Evolutionary conservation across 2,329 filamentous ascomycete genomes (phyloP), one percentile per base, ranked within the genome.

Genomic region (Claviceps fusiformis): DNA sequence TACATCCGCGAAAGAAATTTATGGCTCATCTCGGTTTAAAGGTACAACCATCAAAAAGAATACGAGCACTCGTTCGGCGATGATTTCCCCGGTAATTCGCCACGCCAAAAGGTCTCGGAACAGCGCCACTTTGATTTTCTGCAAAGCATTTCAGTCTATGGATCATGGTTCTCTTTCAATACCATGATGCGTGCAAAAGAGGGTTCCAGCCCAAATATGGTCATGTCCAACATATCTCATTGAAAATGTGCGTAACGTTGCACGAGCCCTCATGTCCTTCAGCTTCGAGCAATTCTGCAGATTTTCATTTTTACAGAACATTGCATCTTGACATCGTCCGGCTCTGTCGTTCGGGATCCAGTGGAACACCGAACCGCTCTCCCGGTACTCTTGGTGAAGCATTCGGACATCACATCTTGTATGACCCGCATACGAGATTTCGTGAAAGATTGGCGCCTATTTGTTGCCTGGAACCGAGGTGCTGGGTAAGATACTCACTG

Each of bases 331-430:
- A 19, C 33, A n/a, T 46, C 37, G 35, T 29, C n/a, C 45, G 24
- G 35, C 24, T 50, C 48, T 45, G 53, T 41, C 49, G 27, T 52
- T 57, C 53, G 50, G 55, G 27, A 51, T 19, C 37, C 50, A 50
- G 29, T 52, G 53, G 46, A 33, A 55, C 53, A 54, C 53, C 37
- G 55, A 55, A 31, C 53, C 49, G 49, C 24, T n/a, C 49, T 46
- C 37, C 47, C 53, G 55, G 55, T 52, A 54, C 35, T 17, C 43
- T 41, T 24, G n/a, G n/a, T n/a, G 49, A 51, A 35, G 45, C 46
- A 39, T 50, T 50, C 46, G 55, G 49, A 17, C 35, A 45, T 57
- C 15, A 27, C 15, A 33, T 24, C 50, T 55, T 53, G 53, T 57
- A 52, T 47, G 17, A 55, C 53, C 27, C 29, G 37, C 33, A 46